phyloP scores from a whole-genome alignment of 208 protist genomes.

The Trypanosoma lewisi region DNA sequence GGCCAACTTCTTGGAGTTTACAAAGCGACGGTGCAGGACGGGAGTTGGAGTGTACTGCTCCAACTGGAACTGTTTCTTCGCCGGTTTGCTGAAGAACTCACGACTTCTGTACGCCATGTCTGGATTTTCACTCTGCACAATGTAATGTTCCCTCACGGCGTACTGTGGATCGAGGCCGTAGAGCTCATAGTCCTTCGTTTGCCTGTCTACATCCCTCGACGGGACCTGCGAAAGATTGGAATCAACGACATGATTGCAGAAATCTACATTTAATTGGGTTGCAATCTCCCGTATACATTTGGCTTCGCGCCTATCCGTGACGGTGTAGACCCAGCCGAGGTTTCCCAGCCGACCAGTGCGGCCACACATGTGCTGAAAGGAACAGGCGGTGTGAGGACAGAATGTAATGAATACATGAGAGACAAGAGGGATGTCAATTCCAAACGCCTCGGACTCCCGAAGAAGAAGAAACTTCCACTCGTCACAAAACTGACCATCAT shows the following conservation, averaged over 20 bases:
- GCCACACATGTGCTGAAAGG: constrained; percentile 83
- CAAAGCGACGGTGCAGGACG: constrained; percentile 52
- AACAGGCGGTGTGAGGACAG: constrained; percentile 56
- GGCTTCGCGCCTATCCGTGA: constrained; percentile 60
- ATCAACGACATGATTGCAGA: constrained; percentile 57
- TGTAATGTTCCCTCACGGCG: constrained; percentile 77
- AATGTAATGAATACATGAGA: constrained; percentile 87
- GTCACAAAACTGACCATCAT: constrained; percentile 42
- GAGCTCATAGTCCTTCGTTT: constrained; percentile 56
- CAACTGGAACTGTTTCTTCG: constrained; percentile 61
- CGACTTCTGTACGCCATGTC: constrained; percentile 63
- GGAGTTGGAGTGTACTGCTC: constrained; percentile 77
- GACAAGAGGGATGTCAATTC: constrained; percentile 67
- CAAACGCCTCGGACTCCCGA: constrained; percentile 73
- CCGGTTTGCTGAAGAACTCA: constrained; percentile 76
- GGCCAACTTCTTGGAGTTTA: constrained; percentile 52
- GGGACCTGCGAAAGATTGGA: constrained; percentile 33
- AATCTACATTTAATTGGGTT: constrained; percentile 62
- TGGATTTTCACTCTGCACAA: constrained; percentile 71
- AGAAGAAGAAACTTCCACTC: constrained; percentile 77
- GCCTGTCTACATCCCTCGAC: constrained; percentile 44
- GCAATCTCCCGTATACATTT: constrained; percentile 53
- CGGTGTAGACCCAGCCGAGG: constrained; percentile 83
- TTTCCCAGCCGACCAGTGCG: constrained; percentile 69
- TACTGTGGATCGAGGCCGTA: constrained; percentile 85